Evolutionary conservation across 2,329 filamentous ascomycete species (phyloP).

Genomic region (Arthrobotrys pseudoclavata): DNA sequence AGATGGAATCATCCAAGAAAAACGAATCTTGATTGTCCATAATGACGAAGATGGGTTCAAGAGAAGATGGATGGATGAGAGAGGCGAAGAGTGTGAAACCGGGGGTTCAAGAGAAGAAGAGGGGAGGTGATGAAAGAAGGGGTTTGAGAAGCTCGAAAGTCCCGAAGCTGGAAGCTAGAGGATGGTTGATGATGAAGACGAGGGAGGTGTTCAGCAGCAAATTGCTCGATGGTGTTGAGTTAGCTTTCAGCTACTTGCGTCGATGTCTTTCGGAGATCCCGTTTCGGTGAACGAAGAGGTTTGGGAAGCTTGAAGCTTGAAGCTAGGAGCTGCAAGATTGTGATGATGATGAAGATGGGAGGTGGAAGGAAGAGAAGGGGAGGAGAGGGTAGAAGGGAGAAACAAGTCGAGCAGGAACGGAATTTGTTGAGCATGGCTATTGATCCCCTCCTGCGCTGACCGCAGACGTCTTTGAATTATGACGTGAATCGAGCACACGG

Average conservation of each 20-base stretch:
- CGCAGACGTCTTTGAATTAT: slow-evolving; percentile 2
- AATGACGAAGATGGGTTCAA: slow-evolving; percentile 2
- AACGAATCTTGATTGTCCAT: slow-evolving; percentile 21
- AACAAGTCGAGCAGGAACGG: background rate
- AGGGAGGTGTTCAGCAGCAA: background rate
- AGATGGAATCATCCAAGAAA: background rate
- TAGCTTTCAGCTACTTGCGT: slow-evolving; percentile 6
- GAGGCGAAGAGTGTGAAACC: background rate
- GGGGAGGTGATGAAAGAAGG: background rate
- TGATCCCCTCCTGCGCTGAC: background rate
- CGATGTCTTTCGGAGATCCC: background rate
- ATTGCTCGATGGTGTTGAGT: slow-evolving; percentile 9
- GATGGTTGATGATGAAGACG: background rate
- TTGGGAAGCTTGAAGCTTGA: background rate
- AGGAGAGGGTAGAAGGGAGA: background rate
- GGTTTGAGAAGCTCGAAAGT: background rate
- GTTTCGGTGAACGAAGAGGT: slow-evolving; percentile 14
- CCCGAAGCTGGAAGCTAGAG: background rate
- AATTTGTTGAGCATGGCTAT: background rate
- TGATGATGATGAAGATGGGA: slow-evolving; percentile 4
- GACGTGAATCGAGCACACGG: background rate
- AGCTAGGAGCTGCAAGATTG: background rate
- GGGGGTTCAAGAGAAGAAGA: background rate
- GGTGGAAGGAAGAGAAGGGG: background rate
- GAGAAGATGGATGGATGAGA: background rate